Base-by-base conservation (phyloP, 2,329 filamentous ascomycete species). In the Aureobasidium sp. region DNA sequence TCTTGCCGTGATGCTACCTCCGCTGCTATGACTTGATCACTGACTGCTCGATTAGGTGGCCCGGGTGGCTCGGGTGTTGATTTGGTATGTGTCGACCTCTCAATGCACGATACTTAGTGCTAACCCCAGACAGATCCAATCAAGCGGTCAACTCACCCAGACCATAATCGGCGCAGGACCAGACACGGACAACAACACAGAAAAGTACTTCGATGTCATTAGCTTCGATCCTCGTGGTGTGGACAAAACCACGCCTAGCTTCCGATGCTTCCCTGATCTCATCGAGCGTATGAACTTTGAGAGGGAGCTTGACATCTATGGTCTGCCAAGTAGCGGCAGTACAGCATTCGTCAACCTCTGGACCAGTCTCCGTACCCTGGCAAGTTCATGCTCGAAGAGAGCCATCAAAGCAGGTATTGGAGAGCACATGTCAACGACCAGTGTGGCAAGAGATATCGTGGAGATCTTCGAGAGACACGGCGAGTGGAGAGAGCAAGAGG, bases 401-500 rank as follows among this genome's bases (percentile, higher is more conserved):
- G 61, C 37, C 22, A 52, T 65, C 2, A 47, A 65, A 19, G 24
- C 49, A 29, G 63, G 49, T 29, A 75, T 77, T 63, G 74, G 71
- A 62, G 71, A 72, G 57, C 76, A 76, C 66, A 70, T 78, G 64
- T 74, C 73, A 15, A 81, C 78, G 0, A 75, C 77, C 1, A 74
- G 73, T 19, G 76, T 79, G 2, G 78, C 76, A 3, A 70, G 75
- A 50, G 79, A 81, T 62, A 79, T 81, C 73, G 66, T 81, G 6
- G 74, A 76, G 44, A 75, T 81, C 37, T 70, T 76, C 12, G 78
- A 81, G 63, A 72, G 70, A 29, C 75, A 78, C 61, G 76, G 68
- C 35, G 63, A 64, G 31, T 71, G 68, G 68, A 65, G 69, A 17
- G 66, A 70, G 48, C n/a, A 68, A 24, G 67, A 76, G 61, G 74